Conservation (phyloP, 2,329 filamentous ascomycete genomes). For the Penicillium vulpinum region DNA sequence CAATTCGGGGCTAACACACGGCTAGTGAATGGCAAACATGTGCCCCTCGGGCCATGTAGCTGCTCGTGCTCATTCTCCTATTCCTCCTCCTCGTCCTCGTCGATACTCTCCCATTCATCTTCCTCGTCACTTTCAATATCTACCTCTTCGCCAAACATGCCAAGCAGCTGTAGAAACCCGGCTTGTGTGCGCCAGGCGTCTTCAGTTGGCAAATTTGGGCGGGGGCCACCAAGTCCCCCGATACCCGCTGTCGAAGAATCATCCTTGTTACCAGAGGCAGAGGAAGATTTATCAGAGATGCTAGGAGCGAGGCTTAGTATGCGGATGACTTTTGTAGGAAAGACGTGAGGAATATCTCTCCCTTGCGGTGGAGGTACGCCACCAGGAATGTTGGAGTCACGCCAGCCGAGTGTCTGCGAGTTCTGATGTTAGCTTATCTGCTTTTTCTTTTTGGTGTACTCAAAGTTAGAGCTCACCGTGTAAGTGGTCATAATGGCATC, state of each 20-base stretch:
- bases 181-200: constrained; percentile 23
- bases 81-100: constrained; percentile 8
- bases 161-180: constrained; percentile 27
- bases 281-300: constrained; percentile 7
- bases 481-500: constrained; percentile 52
- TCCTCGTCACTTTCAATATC: constrained; percentile 9
- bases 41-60: background rate
- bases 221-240: background rate
- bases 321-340: constrained; percentile 45
- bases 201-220: constrained; percentile 13
- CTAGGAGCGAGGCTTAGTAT: constrained; percentile 41
- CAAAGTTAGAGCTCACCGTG: constrained; percentile 32
- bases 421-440: constrained; percentile 12
- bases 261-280: background rate
- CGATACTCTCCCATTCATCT: constrained; percentile 20
- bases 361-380: constrained; percentile 16
- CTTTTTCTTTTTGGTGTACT: background rate
- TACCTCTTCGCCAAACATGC: constrained; percentile 25
- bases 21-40: background rate
- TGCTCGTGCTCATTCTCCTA: background rate
- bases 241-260: background rate
- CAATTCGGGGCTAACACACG: background rate
- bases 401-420: constrained; percentile 34
- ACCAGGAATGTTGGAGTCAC: constrained; percentile 24
- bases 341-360: constrained; percentile 33